A percentile compares a stretch with the other conserved stretches of the same genome.
Conservation (phyloP, 768 basidiomycete genomes). For the Infundibulicybe gibba region DNA sequence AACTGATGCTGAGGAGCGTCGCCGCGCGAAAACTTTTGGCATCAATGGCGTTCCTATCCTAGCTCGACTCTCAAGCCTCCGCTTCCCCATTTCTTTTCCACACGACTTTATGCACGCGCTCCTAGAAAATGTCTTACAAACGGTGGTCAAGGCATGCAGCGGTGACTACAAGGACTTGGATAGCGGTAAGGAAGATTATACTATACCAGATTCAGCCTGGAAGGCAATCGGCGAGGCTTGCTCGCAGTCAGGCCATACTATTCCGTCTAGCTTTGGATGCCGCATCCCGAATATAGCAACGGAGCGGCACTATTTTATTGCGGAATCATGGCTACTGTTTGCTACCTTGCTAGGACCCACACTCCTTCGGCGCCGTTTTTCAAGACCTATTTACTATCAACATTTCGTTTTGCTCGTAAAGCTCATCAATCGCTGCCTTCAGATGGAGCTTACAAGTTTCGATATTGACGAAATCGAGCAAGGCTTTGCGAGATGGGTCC, state of each 20-base stretch:
- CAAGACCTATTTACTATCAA: conserved; percentile 22
- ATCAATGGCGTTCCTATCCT: conserved; percentile 33
- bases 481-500: conserved; percentile 26
- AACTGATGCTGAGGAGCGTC: conserved; percentile 11
- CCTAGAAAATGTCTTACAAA: conserved; percentile 32
- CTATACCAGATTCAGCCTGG: conserved; percentile 22
- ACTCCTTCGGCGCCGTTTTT: conserved; percentile 17
- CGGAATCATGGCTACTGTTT: conserved; percentile 18
- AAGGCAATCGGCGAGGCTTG: conserved; percentile 28
- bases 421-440: conserved; percentile 26
- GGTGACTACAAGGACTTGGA: conserved; percentile 35
- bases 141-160: conserved; percentile 34
- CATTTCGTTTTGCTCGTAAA: conserved; percentile 33
- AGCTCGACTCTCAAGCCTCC: conserved; percentile 22
- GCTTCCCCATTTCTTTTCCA: conserved; percentile 34
- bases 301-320: conserved; percentile 16
- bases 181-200: conserved; percentile 19
- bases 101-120: conserved; percentile 48
- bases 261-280: conserved; percentile 23
- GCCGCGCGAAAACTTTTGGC: conserved; percentile 19
- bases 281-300: conserved; percentile 19
- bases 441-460: conserved; percentile 18
- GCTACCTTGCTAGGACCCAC: conserved; percentile 18
- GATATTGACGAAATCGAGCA: conserved; percentile 14
- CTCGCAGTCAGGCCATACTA: conserved; percentile 19